A percentile compares a stretch with the other conserved stretches of the same genome.
These are phyloP conservation scores for Isabelozyma pseudorhagii DNA, from an alignment of 805 yeast genomes.

Conservation along the genomic window DNA sequence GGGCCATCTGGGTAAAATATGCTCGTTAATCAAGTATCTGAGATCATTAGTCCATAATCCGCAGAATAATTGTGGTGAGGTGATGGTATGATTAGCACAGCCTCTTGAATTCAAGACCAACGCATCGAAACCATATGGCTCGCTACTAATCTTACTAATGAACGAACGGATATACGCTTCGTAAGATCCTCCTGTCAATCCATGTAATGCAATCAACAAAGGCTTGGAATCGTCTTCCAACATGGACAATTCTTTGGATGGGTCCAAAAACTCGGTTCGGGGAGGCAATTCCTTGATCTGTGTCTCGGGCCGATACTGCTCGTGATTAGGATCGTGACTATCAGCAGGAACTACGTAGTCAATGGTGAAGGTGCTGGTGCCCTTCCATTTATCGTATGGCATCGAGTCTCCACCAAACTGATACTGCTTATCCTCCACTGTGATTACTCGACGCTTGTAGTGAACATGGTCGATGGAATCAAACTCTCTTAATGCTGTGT, in stretches of 20 bases:
- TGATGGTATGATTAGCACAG: constrained; percentile 69
- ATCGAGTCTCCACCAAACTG: constrained; percentile 22
- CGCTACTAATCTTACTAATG: constrained; percentile 39
- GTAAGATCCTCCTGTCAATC: constrained; percentile 77
- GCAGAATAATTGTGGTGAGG: constrained; percentile 64
- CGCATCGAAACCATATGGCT: constrained; percentile 47
- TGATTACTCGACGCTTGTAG: constrained; percentile 44
- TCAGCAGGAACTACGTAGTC: constrained; percentile 39
- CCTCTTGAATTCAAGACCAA: constrained; percentile 70
- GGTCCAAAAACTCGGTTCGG: constrained; percentile 59
- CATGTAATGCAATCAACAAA: constrained; percentile 62
- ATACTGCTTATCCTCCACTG: constrained; percentile 24
- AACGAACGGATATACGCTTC: constrained; percentile 68
- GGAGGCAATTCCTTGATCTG: constrained; percentile 61
- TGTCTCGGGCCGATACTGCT: constrained; percentile 39
- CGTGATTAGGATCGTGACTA: constrained; percentile 15
- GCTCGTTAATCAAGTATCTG: constrained; percentile 52
- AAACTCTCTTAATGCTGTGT: constrained; percentile 43
- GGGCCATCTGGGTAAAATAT: constrained; percentile 52
- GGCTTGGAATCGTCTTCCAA: constrained; percentile 46
- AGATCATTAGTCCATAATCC: constrained; percentile 72
- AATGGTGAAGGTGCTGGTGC: constrained; percentile 45
- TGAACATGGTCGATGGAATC: constrained; percentile 38
- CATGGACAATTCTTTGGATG: constrained; percentile 37
- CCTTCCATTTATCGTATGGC: constrained; percentile 39